Conservation (phyloP, 2,329 filamentous ascomycete species). For the Apiospora aurea region DNA sequence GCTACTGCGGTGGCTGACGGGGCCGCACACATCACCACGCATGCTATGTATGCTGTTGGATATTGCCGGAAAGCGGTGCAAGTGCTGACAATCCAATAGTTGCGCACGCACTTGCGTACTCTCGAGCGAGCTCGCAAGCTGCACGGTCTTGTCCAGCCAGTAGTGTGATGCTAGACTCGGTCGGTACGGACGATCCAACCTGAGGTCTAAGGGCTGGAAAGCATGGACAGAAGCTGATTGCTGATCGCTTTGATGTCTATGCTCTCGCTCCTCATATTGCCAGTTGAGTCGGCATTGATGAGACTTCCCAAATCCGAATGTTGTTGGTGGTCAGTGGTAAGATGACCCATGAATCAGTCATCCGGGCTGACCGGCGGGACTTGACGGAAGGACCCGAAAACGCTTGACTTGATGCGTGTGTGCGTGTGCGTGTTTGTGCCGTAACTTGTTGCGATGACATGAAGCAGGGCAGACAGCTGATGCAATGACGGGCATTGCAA, state of each 20-base stretch:
- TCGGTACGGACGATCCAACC: not conserved
- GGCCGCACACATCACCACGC: not conserved
- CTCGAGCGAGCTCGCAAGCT: not conserved
- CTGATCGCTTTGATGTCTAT: not conserved
- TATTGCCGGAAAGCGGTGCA: not conserved
- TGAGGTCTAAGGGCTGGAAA: constrained; percentile 5
- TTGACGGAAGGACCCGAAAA: not conserved
- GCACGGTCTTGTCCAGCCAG: not conserved
- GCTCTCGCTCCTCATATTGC: not conserved
- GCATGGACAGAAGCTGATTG: not conserved
- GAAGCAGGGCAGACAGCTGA: constrained; percentile 2
- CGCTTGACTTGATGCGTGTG: not conserved
- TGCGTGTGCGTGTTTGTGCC: not conserved
- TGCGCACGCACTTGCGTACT: not conserved
- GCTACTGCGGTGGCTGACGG: constrained; percentile 10
- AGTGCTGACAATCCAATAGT: not conserved
- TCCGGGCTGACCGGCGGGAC: not conserved
- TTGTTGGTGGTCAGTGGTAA: not conserved
- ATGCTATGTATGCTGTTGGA: not conserved
- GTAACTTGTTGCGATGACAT: not conserved
- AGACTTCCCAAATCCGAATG: not conserved
- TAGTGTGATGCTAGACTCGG: not conserved
- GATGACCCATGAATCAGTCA: constrained; percentile 11
- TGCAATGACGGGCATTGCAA: constrained; percentile 12
- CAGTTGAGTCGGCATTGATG: constrained; percentile 1